Evolutionary conservation across 192 early-diverging fungal species (phyloP).

Genomic region (Dissophora globulifera): DNA sequence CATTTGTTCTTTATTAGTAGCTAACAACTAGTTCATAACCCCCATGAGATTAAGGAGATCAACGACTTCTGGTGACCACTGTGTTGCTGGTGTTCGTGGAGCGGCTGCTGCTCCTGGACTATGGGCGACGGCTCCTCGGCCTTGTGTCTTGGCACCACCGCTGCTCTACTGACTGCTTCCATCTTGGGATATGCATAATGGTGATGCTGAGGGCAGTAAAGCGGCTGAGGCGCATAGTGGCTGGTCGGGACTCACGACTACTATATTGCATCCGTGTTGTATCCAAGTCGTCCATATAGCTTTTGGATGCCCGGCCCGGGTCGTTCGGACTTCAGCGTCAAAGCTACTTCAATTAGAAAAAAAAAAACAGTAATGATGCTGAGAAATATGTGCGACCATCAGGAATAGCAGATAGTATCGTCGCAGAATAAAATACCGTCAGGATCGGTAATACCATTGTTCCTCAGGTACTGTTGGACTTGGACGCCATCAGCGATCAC

Average conservation of each 20-base stretch:
- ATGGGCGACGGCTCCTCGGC: too few relatives aligned
- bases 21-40: too few relatives aligned
- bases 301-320: background rate
- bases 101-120: too few relatives aligned
- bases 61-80: too few relatives aligned
- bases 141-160: too few relatives aligned
- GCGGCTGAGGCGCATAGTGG: background rate
- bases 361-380: background rate
- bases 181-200: background rate
- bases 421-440: too few relatives aligned
- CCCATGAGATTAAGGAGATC: too few relatives aligned
- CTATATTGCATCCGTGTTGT: conserved; percentile 3
- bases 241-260: conserved; percentile 12
- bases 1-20: too few relatives aligned
- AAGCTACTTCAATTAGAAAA: background rate
- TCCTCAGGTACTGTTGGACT: too few relatives aligned
- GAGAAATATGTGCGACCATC: background rate
- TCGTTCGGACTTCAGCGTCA: background rate
- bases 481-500: background rate
- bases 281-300: background rate
- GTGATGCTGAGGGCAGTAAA: background rate
- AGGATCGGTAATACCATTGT: too few relatives aligned
- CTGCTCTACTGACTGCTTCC: too few relatives aligned
- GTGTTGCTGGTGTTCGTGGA: too few relatives aligned
- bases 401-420: background rate